Base-by-base conservation (phyloP, 495 filamentous ascomycete species). In the Daldinia concentrica region DNA sequence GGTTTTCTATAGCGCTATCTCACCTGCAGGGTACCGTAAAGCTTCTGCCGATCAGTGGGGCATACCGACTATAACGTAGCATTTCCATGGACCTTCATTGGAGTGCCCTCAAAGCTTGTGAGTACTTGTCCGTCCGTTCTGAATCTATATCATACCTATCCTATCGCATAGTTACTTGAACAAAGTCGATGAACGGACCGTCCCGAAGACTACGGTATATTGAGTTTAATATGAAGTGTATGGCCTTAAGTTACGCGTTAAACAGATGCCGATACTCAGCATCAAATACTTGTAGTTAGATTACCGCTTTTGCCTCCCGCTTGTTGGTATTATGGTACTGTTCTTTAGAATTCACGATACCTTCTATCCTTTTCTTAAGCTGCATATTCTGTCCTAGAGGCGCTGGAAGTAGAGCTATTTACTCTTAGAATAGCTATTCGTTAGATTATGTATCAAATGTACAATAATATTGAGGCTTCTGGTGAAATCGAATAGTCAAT, bases 1-100 rank as follows among this genome's bases (percentile, higher is more conserved):
- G 58, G 43, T 62, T 55, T n/a, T 34, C 11, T 32, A 17, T 60
- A 57, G 50, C 24, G 64, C 39, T 43, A 48, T 54, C 36, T 58
- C 34, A 24, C 29, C 24, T 37, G 9, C 19, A 41, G 36, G 15
- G 52, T 54, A 61, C 30, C 6, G 7, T 34, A 34, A 32, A 17
- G 29, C 27, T 27, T 39, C 36, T 30, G 19, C 7, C 22, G 17
- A 29, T 19, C 14, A 29, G 24, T 26, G 36, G 43, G 43, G 43
- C 11, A 11, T 24, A 48, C 0, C 12, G 1, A 36, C 12, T 34
- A 34, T 34, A 34, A 34, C 32, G 32, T 17, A 48, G 7, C 3
- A 48, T 48, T 48, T 48, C 6, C 8, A 48, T 48, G 8, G 43
- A 24, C 2, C 7, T 48, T 48, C 2, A 48, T 48, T 48, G 43